A percentile compares a stretch with the other conserved stretches of the same genome.
Conservation (phyloP, 805 yeast species). For the Nakazawaea pomicola region DNA sequence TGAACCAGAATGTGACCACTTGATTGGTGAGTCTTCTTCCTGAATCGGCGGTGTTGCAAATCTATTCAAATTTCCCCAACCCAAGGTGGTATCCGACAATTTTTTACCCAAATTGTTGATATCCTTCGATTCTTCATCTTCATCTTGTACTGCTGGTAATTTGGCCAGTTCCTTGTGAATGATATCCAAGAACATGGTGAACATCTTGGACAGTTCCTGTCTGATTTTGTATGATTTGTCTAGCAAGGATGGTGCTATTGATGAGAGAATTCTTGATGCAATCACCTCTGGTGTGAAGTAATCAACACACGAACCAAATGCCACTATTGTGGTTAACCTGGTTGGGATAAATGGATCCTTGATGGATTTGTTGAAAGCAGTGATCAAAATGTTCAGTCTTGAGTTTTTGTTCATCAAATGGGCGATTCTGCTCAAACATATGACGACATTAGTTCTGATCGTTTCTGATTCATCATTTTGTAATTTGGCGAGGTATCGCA, state of each 20-base stretch:
- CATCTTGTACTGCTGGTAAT: conserved; percentile 22
- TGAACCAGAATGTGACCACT: conserved; percentile 3
- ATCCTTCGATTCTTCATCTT: conserved; percentile 14
- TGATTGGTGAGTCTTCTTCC: conserved; percentile 16
- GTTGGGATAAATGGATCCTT: conserved; percentile 76
- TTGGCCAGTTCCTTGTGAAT: conserved; percentile 42
- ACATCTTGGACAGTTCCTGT: conserved; percentile 61
- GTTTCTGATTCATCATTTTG: conserved; percentile 75
- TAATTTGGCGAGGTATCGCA: conserved; percentile 74
- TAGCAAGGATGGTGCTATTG: conserved; percentile 76
- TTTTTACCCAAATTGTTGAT: conserved; percentile 6
- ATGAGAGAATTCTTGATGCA: conserved; percentile 76
- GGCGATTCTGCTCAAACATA: conserved; percentile 64
- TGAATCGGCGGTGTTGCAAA: conserved; percentile 17
- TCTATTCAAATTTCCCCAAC: conserved; percentile 12
- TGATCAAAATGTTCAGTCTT: conserved; percentile 71
- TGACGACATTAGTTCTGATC: conserved; percentile 71
- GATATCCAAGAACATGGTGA: conserved; percentile 55
- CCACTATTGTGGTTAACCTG: conserved; percentile 69
- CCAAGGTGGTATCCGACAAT: conserved; percentile 23
- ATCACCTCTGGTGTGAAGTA: conserved; percentile 70
- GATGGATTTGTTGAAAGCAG: conserved; percentile 81
- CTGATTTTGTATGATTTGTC: conserved; percentile 72
- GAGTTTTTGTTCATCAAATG: conserved; percentile 46
- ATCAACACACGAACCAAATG: conserved; percentile 60